These are phyloP conservation scores for Candida methanosorbosa DNA, from an alignment of 805 yeast genomes.

Conservation along the genomic window DNA sequence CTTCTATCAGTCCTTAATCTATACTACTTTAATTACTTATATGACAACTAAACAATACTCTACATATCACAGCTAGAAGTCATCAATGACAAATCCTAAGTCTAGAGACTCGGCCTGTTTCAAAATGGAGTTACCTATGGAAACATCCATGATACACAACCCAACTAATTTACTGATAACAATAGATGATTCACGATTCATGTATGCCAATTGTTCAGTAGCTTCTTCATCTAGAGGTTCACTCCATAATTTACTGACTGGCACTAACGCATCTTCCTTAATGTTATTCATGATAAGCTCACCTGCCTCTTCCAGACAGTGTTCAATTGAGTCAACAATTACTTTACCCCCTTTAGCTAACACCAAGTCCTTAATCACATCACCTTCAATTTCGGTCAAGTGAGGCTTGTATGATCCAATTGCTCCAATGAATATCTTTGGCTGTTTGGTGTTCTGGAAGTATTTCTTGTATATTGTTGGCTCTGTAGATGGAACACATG, in stretches of 20 bases:
- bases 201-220: slow-evolving; percentile 6
- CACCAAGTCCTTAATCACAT: slow-evolving; percentile 26
- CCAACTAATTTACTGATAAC: slow-evolving; percentile 53
- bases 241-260: slow-evolving; percentile 32
- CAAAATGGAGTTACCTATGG: slow-evolving; percentile 38
- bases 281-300: slow-evolving; percentile 45
- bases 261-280: slow-evolving; percentile 30
- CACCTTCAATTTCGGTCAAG: slow-evolving; percentile 53
- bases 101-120: slow-evolving; percentile 15
- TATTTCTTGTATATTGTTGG: slow-evolving; percentile 31
- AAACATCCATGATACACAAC: slow-evolving; percentile 54
- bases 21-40: too few species aligned
- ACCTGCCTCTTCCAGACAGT: slow-evolving; percentile 54
- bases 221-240: slow-evolving; percentile 2
- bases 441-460: slow-evolving; percentile 15
- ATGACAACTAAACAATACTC: too few species aligned
- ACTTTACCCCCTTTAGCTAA: slow-evolving; percentile 30
- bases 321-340: slow-evolving; percentile 52
- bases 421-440: slow-evolving; percentile 38
- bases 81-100: slow-evolving; percentile 23
- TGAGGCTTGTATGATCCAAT: slow-evolving; percentile 64
- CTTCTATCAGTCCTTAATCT: too few species aligned
- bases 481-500: slow-evolving; percentile 50
- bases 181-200: slow-evolving; percentile 15
- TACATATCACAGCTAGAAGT: too few species aligned